These are phyloP conservation scores for Nosema muscidifuracis DNA, from an alignment of 371 early-diverging fungal genomes.

Conservation along the genomic window DNA sequence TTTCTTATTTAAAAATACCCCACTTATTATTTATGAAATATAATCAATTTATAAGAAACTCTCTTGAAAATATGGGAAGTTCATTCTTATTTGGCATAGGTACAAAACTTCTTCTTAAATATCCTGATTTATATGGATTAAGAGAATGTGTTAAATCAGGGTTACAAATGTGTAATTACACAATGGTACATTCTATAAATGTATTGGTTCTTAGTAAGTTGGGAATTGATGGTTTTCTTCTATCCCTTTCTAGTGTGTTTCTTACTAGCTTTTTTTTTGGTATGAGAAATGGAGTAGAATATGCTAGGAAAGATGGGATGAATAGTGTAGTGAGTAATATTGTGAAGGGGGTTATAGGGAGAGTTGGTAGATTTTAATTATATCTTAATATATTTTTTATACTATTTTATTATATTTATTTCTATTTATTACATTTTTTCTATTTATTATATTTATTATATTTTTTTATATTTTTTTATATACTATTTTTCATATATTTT, in stretches of 20 bases:
- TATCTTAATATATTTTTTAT: no score
- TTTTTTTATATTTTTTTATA: no score
- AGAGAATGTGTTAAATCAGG: conserved; percentile 9
- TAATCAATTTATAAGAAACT: not conserved
- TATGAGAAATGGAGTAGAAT: conserved; percentile 22
- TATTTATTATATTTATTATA: no score
- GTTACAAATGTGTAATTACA: conserved; percentile 21
- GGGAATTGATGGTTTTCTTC: not conserved
- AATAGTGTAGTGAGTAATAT: not conserved
- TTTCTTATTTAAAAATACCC: no score
- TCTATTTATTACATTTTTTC: no score
- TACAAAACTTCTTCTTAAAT: not conserved
- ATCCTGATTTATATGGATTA: not conserved
- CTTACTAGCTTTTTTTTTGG: conserved; percentile 9
- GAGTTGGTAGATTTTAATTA: no score
- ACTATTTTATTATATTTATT: no score
- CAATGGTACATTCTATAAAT: conserved; percentile 9
- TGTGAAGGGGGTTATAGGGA: not conserved
- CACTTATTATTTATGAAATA: not conserved
- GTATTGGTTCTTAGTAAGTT: not conserved
- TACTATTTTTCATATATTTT: no score
- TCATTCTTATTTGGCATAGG: conserved; percentile 11
- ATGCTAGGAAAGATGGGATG: conserved; percentile 5
- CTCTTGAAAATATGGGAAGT: conserved; percentile 24
- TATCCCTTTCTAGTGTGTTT: not conserved